Conservation (phyloP, 1,284 basidiomycete genomes). For the Naganishia cerealis region DNA sequence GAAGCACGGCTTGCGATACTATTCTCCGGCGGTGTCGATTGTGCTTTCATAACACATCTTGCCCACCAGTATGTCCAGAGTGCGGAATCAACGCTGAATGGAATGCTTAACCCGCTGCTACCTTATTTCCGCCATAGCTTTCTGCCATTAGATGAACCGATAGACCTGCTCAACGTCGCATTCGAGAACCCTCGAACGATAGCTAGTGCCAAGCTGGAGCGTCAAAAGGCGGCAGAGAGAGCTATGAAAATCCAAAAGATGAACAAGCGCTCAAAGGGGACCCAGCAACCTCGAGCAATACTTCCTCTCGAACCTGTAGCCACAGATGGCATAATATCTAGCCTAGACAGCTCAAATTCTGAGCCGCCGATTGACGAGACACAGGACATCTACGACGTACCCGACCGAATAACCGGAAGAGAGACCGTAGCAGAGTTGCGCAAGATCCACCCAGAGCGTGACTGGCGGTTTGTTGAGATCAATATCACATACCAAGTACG, state of each 20-base stretch:
- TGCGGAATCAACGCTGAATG: slow-evolving; percentile 8
- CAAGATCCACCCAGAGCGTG: slow-evolving; percentile 67
- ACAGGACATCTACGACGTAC: slow-evolving; percentile 61
- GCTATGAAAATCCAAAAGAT: slow-evolving; percentile 6
- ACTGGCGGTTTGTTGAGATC: slow-evolving; percentile 89
- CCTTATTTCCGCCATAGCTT: slow-evolving; percentile 57
- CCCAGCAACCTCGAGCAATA: slow-evolving; percentile 21
- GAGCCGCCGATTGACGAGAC: not conserved
- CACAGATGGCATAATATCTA: not conserved
- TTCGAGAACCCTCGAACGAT: slow-evolving; percentile 79
- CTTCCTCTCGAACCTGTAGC: not conserved
- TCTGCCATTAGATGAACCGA: slow-evolving; percentile 70
- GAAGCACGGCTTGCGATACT: slow-evolving; percentile 73
- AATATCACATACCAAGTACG: slow-evolving; percentile 76
- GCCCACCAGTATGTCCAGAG: slow-evolving; percentile 64
- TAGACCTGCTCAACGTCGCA: slow-evolving; percentile 92
- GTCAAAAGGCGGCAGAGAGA: not conserved
- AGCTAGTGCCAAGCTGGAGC: slow-evolving; percentile 23
- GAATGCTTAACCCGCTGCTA: not conserved
- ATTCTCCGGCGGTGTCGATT: slow-evolving; percentile 96
- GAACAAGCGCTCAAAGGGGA: slow-evolving; percentile 33
- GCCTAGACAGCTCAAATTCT: not conserved
- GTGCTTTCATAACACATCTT: slow-evolving; percentile 75
- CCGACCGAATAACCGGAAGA: slow-evolving; percentile 80
- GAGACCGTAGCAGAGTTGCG: slow-evolving; percentile 74